Evolutionary conservation across 352 stramenopile species (phyloP).

Genomic region (Pythium angustatum): DNA sequence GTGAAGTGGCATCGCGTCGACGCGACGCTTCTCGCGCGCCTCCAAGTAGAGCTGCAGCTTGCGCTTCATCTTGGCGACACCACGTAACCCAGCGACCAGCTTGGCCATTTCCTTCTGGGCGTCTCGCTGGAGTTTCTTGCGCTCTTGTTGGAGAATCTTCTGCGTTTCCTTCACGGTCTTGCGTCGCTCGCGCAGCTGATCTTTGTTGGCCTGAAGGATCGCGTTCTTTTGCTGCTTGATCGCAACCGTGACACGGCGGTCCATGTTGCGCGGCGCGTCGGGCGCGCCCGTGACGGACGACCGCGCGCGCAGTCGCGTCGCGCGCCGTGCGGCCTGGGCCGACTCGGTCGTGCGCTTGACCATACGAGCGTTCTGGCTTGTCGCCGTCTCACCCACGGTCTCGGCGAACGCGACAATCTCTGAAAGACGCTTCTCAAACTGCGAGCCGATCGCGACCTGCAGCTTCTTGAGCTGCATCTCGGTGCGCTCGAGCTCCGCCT

Average conservation of each 20-base stretch:
- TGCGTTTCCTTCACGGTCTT: conserved; percentile 46
- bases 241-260: conserved; percentile 43
- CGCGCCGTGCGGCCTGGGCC: conserved; percentile 8
- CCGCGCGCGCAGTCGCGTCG: conserved; percentile 7
- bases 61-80: conserved; percentile 61
- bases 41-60: conserved; percentile 52
- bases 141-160: conserved; percentile 31
- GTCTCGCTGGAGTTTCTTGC: conserved; percentile 40
- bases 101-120: conserved; percentile 44
- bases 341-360: conserved; percentile 17
- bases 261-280: background rate
- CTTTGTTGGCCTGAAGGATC: conserved; percentile 45
- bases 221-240: conserved; percentile 59
- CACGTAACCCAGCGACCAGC: conserved; percentile 42
- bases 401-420: conserved; percentile 45
- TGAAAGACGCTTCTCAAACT: conserved; percentile 56
- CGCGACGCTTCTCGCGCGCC: conserved; percentile 35
- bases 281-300: conserved; percentile 1
- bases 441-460: conserved; percentile 48
- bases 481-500: conserved; percentile 50
- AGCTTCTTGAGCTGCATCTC: conserved; percentile 64
- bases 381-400: conserved; percentile 26
- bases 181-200: conserved; percentile 44
- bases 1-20: conserved; percentile 54
- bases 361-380: conserved; percentile 17